phyloP scores from a whole-genome alignment of 2,329 filamentous ascomycete genomes.

The Thermoascus crustaceus region DNA sequence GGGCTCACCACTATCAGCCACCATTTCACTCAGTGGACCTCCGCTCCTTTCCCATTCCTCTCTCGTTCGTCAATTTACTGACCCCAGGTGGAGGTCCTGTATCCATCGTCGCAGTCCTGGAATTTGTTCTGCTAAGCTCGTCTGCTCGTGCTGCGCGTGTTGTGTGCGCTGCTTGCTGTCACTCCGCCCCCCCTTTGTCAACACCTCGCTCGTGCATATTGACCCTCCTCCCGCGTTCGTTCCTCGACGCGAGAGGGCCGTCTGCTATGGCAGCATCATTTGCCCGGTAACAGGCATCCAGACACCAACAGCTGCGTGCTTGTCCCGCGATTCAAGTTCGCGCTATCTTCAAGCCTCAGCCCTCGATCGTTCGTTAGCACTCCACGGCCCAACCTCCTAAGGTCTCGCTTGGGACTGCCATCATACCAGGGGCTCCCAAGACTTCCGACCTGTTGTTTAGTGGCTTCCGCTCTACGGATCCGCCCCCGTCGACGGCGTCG shows the following conservation, averaged over 20 bases:
- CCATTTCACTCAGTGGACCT: conserved; percentile 12
- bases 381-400: conserved; percentile 21
- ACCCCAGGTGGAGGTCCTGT: neutral
- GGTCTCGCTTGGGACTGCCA: conserved; percentile 8
- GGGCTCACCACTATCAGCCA: conserved; percentile 8
- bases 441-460: conserved; percentile 18
- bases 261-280: neutral
- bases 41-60: conserved; percentile 10
- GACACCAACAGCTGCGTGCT: neutral
- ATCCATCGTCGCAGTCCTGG: neutral
- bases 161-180: conserved; percentile 5
- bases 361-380: conserved; percentile 19
- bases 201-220: conserved; percentile 1
- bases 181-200: conserved; percentile 3
- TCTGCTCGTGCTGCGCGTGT: conserved; percentile 3
- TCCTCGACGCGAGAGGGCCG: neutral
- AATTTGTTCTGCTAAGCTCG: conserved; percentile 1
- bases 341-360: conserved; percentile 9
- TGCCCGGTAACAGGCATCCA: neutral
- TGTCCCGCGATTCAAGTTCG: conserved; percentile 15
- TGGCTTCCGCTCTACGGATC: conserved; percentile 27
- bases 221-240: conserved; percentile 1
- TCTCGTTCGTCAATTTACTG: conserved; percentile 4
- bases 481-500: conserved; percentile 32
- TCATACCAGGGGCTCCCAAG: conserved; percentile 10